Percentiles rank a stretch among this genome's conserved stretches.
phyloP scores from a whole-genome alignment of 2,329 filamentous ascomycete species.

The Arthrinium phaeospermum region DNA sequence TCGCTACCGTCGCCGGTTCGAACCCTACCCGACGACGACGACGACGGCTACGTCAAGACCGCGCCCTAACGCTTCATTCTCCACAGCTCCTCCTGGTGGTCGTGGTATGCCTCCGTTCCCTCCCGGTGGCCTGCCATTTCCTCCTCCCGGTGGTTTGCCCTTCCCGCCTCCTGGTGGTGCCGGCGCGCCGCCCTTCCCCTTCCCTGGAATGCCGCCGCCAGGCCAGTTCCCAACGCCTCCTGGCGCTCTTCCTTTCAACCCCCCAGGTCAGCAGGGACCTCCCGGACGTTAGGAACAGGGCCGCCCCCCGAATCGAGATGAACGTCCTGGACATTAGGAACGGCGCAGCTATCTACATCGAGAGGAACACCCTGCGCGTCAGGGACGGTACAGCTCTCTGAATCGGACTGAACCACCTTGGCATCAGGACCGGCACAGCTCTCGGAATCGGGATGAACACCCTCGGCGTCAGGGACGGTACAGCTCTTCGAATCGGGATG shows the following conservation, averaged over 20 bases:
- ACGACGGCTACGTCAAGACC: background rate
- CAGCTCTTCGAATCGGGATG: no score
- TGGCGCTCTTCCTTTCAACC: conserved; percentile 41
- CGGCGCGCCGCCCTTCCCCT: conserved; percentile 57
- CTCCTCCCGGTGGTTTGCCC: conserved; percentile 37
- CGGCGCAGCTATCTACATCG: background rate
- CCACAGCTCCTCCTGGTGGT: conserved; percentile 42
- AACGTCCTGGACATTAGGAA: background rate
- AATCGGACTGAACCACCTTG: no score
- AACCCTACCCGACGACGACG: conserved; percentile 5
- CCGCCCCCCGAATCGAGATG: background rate
- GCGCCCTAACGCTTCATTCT: conserved; percentile 19
- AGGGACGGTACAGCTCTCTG: background rate
- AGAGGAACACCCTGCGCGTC: background rate
- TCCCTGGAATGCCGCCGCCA: conserved; percentile 51
- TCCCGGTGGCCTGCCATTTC: conserved; percentile 42
- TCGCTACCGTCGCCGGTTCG: conserved; percentile 20
- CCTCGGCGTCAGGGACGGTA: no score
- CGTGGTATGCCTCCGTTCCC: conserved; percentile 52
- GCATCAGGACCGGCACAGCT: background rate
- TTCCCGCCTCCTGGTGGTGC: conserved; percentile 44
- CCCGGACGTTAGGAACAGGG: conserved; percentile 39
- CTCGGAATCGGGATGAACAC: background rate
- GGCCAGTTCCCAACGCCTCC: conserved; percentile 46
- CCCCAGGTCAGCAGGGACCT: conserved; percentile 41